Base-by-base conservation (phyloP, 108 stramenopile species). In the Skeletonema grethae region DNA sequence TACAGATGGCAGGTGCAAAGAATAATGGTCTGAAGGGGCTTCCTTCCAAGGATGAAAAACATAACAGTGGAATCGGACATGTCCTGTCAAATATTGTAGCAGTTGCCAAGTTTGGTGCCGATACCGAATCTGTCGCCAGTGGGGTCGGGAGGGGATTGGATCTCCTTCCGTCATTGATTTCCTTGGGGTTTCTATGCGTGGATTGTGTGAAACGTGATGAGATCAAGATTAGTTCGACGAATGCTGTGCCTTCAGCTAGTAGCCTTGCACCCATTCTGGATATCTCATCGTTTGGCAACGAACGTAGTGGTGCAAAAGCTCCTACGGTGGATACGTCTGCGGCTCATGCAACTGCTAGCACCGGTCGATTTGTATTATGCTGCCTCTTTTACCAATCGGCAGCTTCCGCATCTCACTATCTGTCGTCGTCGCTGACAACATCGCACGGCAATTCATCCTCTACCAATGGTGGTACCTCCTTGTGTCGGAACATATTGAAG, bases 161-260 rank as follows among this genome's bases (percentile, higher is more conserved):
- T 35, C 38, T 84, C 5, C 34, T 80, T 4, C 83, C 75, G 29
- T 70, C 79, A 29, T 60, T 84, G 20, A 55, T 76, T 32, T 57
- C 75, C 10, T 50, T 84, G 57, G 83, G 83, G 0, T 84, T 84
- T 61, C 32, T 84, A 2, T 61, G 80, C 5, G 53, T 84, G 9
- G 83, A 84, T 61, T 76, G 73, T 38, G 83, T 84, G 28, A 84
- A 84, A 53, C 76, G 68, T 50, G 79, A 77, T 46, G 81, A 82
- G 12, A 7, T n/a, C 8, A 31, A 48, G 36, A 56, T 50, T 10
- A 63, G 13, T 28, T 48, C n/a, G 8, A 61, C 31, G n/a, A 39
- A 43, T 70, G 68, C 24, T 30, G 30, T 48, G 35, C 43, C 24
- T 28, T 32, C 68, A 2, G 35, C 58, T 13, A 5, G 30, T 16